These are phyloP conservation scores for Microsporum canis DNA, from an alignment of 2,329 filamentous ascomycete species.

Conservation along the genomic window DNA sequence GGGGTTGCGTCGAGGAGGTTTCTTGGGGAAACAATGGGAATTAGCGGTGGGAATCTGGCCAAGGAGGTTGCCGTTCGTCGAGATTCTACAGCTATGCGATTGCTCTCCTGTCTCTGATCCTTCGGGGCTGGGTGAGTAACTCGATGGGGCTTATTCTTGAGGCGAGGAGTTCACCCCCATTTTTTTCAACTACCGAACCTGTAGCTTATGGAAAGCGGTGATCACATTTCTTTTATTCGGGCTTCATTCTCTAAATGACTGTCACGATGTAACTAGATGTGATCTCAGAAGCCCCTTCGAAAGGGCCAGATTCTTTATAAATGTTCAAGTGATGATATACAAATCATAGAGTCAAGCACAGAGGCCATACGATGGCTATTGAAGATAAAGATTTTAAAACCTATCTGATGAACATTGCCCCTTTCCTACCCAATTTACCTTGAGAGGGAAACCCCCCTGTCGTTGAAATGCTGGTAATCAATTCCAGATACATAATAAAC, in stretches of 20 bases:
- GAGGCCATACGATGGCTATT: constrained; percentile 46
- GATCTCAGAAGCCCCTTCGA: constrained; percentile 52
- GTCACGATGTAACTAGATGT: constrained; percentile 14
- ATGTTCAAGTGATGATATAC: constrained; percentile 77
- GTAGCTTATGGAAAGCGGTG: constrained; percentile 46
- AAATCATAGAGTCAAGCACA: constrained; percentile 99
- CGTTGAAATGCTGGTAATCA: constrained; percentile 5
- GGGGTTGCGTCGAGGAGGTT: constrained; percentile 12
- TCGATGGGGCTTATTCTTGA: constrained; percentile 99
- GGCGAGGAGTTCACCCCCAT: constrained; percentile 63
- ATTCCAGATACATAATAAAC: background rate
- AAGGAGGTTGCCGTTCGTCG: constrained; percentile 67
- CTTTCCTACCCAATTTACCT: background rate
- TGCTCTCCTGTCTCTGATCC: constrained; percentile 40
- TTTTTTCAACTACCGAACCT: constrained; percentile 34
- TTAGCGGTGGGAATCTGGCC: constrained; percentile 2
- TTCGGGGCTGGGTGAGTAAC: constrained; percentile 54
- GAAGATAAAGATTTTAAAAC: constrained; percentile 40
- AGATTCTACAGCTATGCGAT: constrained; percentile 97
- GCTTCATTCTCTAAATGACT: constrained; percentile 24
- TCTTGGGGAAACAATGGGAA: constrained; percentile 29
- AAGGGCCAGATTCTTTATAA: constrained; percentile 49
- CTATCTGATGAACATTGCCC: constrained; percentile 38
- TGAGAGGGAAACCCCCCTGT: background rate
- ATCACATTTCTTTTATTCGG: constrained; percentile 18